phyloP scores from a whole-genome alignment of 2,329 filamentous ascomycete genomes.

The Fusarium redolens region DNA sequence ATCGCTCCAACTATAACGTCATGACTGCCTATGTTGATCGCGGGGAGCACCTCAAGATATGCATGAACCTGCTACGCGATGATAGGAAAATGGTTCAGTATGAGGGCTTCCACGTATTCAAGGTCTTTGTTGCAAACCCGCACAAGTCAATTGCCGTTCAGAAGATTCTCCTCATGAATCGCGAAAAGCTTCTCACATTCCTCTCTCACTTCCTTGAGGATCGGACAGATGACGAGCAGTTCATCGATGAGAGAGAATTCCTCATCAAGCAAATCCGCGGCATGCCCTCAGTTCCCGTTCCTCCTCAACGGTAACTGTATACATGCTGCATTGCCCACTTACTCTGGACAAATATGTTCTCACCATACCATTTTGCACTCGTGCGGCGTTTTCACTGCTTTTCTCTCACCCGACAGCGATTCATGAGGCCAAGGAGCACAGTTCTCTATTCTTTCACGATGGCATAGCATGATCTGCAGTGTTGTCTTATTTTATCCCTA shows the following conservation, averaged over 20 bases:
- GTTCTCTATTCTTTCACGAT: conserved; percentile 21
- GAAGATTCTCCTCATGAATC: conserved; percentile 95
- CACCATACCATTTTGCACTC: conserved; percentile 24
- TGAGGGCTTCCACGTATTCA: conserved; percentile 99
- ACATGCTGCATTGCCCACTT: background rate
- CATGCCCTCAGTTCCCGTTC: conserved; percentile 69
- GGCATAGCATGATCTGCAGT: conserved; percentile 24
- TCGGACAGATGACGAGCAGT: conserved; percentile 96
- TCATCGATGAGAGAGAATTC: conserved; percentile 97
- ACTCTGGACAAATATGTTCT: background rate
- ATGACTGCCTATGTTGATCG: conserved; percentile 98
- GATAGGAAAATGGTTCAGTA: conserved; percentile 99
- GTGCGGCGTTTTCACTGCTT: conserved; percentile 23
- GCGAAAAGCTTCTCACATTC: conserved; percentile 89
- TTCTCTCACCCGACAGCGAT: conserved; percentile 9
- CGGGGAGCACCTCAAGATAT: conserved; percentile 95
- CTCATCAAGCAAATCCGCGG: conserved; percentile 91
- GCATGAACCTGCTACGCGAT: conserved; percentile 96
- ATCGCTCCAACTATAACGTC: conserved; percentile 95
- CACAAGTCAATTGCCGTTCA: conserved; percentile 98
- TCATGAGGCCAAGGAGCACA: conserved; percentile 19
- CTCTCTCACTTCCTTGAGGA: conserved; percentile 93
- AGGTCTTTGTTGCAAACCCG: conserved; percentile 98
- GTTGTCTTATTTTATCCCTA: conserved; percentile 15
- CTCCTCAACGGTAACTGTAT: conserved; percentile 57